Percentiles rank a stretch among this genome's conserved stretches.
These are phyloP conservation scores for Chaetomium sp. DNA, from an alignment of 2,329 filamentous ascomycete species.

Conservation along the genomic window DNA sequence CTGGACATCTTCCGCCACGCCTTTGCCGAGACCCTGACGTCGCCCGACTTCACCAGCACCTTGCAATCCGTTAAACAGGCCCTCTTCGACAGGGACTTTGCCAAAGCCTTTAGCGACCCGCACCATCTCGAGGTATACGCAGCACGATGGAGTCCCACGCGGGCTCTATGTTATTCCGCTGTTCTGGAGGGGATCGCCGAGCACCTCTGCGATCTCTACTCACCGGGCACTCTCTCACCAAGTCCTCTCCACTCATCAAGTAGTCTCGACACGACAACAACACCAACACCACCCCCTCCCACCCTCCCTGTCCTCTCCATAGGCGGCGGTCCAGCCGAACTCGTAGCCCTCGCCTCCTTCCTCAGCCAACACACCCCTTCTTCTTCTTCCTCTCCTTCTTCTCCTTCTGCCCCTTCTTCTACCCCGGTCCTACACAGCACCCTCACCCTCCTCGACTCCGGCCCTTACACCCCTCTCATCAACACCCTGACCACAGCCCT, in stretches of 20 bases:
- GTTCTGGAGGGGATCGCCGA: conserved; percentile 39
- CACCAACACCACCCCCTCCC: not conserved
- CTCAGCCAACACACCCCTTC: not conserved
- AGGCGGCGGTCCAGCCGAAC: conserved; percentile 56
- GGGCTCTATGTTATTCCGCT: conserved; percentile 72
- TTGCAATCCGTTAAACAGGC: conserved; percentile 82
- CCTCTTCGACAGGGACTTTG: conserved; percentile 80
- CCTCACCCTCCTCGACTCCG: conserved; percentile 72
- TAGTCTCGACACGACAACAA: not conserved
- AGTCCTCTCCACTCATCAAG: no score
- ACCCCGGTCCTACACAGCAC: conserved; percentile 24
- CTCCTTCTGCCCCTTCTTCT: conserved; percentile 33
- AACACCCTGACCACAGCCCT: conserved; percentile 51
- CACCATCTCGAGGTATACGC: conserved; percentile 77
- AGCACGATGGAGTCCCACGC: conserved; percentile 80
- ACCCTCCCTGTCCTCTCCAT: conserved; percentile 40
- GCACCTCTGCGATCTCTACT: conserved; percentile 27
- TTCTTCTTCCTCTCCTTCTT: not conserved
- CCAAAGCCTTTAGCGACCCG: conserved; percentile 64
- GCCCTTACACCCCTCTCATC: conserved; percentile 65
- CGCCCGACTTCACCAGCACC: conserved; percentile 42
- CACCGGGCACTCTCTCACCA: not conserved
- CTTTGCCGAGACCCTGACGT: conserved; percentile 47
- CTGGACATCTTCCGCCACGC: conserved; percentile 66
- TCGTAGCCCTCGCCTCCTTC: conserved; percentile 47